Evolutionary conservation across 2,329 filamentous ascomycete genomes (phyloP).

Genomic region (Cercospora sesami): DNA sequence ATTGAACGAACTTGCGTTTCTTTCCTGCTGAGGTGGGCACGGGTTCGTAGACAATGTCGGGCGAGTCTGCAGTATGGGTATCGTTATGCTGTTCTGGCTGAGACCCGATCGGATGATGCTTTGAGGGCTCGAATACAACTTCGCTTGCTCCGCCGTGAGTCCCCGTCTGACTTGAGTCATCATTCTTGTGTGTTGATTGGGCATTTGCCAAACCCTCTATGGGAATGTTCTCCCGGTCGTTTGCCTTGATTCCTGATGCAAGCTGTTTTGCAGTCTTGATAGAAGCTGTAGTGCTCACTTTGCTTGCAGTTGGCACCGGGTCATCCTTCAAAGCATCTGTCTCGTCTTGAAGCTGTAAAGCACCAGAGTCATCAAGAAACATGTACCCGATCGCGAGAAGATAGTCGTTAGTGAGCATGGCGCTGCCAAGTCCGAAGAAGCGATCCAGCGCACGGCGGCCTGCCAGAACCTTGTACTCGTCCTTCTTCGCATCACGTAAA

Average conservation of each 20-base stretch:
- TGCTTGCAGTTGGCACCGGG: not conserved
- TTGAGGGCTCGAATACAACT: not conserved
- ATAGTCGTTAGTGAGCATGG: not conserved
- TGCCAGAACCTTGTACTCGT: not conserved
- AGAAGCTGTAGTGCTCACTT: not conserved
- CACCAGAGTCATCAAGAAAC: not conserved
- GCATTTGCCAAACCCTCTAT: not conserved
- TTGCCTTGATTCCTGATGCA: not conserved
- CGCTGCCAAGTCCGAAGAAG: not conserved
- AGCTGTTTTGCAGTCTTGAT: not conserved
- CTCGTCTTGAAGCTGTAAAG: not conserved
- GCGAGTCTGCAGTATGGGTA: not conserved
- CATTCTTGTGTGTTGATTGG: not conserved
- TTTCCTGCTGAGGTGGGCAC: not conserved
- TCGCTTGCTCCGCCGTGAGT: not conserved
- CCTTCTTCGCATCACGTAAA: slow-evolving; percentile 1
- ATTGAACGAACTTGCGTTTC: not conserved
- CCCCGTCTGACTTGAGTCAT: not conserved
- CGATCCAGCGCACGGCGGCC: not conserved
- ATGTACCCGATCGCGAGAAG: not conserved
- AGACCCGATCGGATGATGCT: not conserved
- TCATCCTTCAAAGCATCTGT: not conserved
- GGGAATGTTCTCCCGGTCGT: not conserved
- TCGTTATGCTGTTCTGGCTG: not conserved
- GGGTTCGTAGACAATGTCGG: not conserved